Conservation (phyloP, 768 basidiomycete genomes). For the Suillus sp. region DNA sequence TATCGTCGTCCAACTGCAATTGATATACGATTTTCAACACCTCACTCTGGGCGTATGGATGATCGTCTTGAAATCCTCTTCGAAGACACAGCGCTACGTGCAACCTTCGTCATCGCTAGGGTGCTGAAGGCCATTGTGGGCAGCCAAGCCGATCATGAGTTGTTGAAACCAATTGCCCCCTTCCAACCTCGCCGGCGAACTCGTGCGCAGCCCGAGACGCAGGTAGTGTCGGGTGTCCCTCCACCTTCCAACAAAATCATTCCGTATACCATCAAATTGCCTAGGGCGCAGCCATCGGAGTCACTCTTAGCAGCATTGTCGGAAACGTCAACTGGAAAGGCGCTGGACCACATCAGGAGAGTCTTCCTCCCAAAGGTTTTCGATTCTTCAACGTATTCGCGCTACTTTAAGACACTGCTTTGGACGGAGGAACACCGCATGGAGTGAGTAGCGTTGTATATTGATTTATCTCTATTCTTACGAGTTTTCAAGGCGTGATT, state of each 20-base stretch:
- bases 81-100: constrained; percentile 32
- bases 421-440: constrained; percentile 54
- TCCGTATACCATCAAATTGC: constrained; percentile 17
- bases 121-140: constrained; percentile 50
- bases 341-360: constrained; percentile 28
- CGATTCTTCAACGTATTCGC: constrained; percentile 41
- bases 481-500: constrained; percentile 33
- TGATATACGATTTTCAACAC: constrained; percentile 13
- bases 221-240: constrained; percentile 27
- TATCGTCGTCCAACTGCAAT: constrained; percentile 16
- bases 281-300: constrained; percentile 12
- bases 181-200: constrained; percentile 36
- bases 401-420: constrained; percentile 47
- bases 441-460: constrained; percentile 34
- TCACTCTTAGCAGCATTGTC: constrained; percentile 6
- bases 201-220: constrained; percentile 17
- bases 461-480: constrained; percentile 6
- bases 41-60: constrained; percentile 46
- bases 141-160: constrained; percentile 48
- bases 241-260: constrained; percentile 21
- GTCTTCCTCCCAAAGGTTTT: constrained; percentile 40
- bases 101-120: constrained; percentile 51
- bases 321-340: constrained; percentile 17
- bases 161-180: constrained; percentile 46
- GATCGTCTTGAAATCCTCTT: constrained; percentile 54